These are phyloP conservation scores for Wickerhamiella kurtzmanii DNA, from an alignment of 805 yeast species.

Conservation along the genomic window DNA sequence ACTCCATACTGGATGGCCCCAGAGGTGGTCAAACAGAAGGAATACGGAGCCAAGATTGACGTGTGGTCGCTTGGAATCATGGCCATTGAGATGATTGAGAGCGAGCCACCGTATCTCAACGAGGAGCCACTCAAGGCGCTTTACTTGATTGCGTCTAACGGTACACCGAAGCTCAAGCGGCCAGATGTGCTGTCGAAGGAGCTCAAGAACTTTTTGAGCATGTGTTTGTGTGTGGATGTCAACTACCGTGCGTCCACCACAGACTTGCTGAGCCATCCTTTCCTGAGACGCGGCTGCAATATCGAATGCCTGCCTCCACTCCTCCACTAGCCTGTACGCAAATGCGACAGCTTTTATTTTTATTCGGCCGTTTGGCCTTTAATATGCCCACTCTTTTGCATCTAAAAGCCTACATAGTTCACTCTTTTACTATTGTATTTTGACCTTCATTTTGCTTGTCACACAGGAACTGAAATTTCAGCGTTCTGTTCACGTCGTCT, in stretches of 20 bases:
- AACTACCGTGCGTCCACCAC: conserved; percentile 81
- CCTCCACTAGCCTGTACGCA: conserved; percentile 17
- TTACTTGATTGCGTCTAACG: conserved; percentile 65
- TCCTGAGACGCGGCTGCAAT: conserved; percentile 26
- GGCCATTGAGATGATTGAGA: conserved; percentile 80
- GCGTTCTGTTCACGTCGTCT: background rate
- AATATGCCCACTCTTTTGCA: conserved; percentile 1
- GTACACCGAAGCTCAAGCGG: conserved; percentile 61
- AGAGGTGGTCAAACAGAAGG: conserved; percentile 67
- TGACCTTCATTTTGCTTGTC: too few relatives aligned
- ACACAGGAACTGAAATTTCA: background rate
- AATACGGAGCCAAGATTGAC: conserved; percentile 70
- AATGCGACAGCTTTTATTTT: background rate
- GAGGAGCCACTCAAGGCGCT: conserved; percentile 69
- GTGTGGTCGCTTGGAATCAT: conserved; percentile 75
- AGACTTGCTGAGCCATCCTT: conserved; percentile 60
- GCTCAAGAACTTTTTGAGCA: conserved; percentile 74
- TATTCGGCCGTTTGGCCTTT: background rate
- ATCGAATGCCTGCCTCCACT: conserved; percentile 25
- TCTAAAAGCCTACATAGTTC: background rate
- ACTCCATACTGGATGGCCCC: conserved; percentile 92
- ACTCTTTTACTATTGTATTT: background rate
- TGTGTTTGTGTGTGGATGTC: conserved; percentile 90
- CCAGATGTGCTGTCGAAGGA: conserved; percentile 59
- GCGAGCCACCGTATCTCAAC: conserved; percentile 72